Conservation (phyloP, 2,329 filamentous ascomycete species). For the Aspergillus aculeatinus region DNA sequence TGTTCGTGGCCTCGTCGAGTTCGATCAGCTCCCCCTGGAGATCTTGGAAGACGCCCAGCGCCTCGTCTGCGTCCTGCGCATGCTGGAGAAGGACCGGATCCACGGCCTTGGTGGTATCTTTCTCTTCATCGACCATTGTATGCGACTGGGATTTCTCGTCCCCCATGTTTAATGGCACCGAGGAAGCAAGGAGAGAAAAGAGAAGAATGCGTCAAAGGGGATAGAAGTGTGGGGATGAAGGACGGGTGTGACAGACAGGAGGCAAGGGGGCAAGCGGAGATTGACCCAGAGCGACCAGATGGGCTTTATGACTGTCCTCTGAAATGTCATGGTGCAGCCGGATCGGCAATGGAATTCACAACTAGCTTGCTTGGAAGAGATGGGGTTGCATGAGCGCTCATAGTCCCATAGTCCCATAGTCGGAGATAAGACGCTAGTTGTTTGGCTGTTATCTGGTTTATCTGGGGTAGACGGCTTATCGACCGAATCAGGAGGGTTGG, state of each 20-base stretch:
- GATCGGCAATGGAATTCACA: not conserved
- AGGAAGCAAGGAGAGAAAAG: not conserved
- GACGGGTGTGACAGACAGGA: not conserved
- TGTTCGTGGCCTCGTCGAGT: constrained; percentile 58
- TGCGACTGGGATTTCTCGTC: constrained; percentile 42
- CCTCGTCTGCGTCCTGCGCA: constrained; percentile 60
- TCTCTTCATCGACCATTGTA: constrained; percentile 23
- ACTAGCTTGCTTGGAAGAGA: not conserved
- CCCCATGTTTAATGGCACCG: constrained; percentile 5
- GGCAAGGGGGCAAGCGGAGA: not conserved
- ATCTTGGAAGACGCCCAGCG: constrained; percentile 56
- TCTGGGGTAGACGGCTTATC: constrained; percentile 9
- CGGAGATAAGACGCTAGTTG: constrained; percentile 4
- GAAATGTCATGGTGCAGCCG: not conserved
- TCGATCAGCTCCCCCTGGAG: constrained; percentile 52
- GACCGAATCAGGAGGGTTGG: not conserved
- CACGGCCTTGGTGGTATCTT: constrained; percentile 15
- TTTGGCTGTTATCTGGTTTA: constrained; percentile 2
- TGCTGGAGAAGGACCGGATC: constrained; percentile 49
- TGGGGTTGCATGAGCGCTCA: not conserved
- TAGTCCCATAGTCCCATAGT: not conserved
- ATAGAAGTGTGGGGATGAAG: not conserved
- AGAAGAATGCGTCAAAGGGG: not conserved
- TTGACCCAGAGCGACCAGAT: not conserved
- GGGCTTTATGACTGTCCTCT: not conserved